Base-by-base conservation (phyloP, 2,329 filamentous ascomycete genomes). In the Hypoxylon sp. region DNA sequence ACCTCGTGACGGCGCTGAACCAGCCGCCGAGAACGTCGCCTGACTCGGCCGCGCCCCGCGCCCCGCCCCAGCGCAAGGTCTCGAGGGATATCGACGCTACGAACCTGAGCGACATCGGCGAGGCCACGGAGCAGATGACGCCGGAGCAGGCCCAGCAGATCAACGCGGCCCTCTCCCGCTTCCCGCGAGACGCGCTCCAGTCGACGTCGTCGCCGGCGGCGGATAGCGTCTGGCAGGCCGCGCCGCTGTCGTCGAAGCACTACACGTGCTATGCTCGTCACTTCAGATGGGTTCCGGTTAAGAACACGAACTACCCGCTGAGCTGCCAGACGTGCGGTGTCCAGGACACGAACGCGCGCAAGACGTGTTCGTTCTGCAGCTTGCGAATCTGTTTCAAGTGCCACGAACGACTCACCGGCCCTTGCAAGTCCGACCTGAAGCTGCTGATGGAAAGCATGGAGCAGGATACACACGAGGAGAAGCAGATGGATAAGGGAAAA, bases 291-390 rank as follows among this genome's bases (percentile, higher is more conserved):
- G 78, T 81, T 56, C 74, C 79, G 37, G 79, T 80, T 55, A 75
- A 76, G 62, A 87, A 87, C 72, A 74, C 71, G 48, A 72, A 80
- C 68, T 83, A 86, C 70, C 79, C 84, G 1, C 76, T 87, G 19
- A 78, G 82, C 10, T 88, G 85, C 72, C 82, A 85, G 73, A 79
- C 81, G 3, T 88, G 85, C 73, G 78, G 79, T 54, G 77, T 76
- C 59, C 75, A 77, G 51, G 82, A 86, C 59, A 69, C 72, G 6
- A 78, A 80, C 46, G 74, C 80, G 64, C 80, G 84, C 34, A 82
- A 76, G 74, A 77, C 77, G 19, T 87, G 84, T 71, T 74, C 75
- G 13, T 84, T 81, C 72, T 87, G 84, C 73, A 77, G 80, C 61
- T 68, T 87, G 49, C 80, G 84, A 53, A 79, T 87, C 59, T 88